These are phyloP conservation scores for Ustilago bromivora DNA, from an alignment of 1,284 basidiomycete genomes.

Conservation along the genomic window DNA sequence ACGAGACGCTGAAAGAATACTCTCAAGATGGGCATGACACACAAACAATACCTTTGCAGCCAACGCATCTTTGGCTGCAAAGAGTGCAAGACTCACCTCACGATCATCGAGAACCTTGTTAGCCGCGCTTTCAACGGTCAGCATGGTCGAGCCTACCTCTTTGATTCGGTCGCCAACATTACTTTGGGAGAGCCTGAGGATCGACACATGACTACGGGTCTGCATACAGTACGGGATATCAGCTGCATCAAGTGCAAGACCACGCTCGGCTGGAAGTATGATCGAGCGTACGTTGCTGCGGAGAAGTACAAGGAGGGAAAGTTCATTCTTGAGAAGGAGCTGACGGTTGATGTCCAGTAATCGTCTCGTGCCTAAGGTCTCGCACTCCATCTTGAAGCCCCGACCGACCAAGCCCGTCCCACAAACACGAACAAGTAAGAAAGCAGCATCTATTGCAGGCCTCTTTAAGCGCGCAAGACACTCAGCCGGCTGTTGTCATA, in stretches of 20 bases:
- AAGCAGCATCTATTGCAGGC: too few relatives aligned
- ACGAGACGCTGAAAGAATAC: background rate
- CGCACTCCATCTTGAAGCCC: background rate
- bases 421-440: too few relatives aligned
- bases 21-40: constrained; percentile 82
- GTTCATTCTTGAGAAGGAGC: constrained; percentile 87
- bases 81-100: constrained; percentile 90
- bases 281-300: constrained; percentile 84
- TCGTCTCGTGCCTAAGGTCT: background rate
- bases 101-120: constrained; percentile 90
- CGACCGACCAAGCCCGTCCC: background rate
- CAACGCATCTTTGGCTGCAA: constrained; percentile 87
- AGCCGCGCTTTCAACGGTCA: constrained; percentile 80
- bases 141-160: constrained; percentile 92
- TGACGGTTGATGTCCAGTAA: constrained; percentile 56
- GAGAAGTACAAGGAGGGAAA: constrained; percentile 99
- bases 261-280: constrained; percentile 97
- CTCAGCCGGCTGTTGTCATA: too few relatives aligned
- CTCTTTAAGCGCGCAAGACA: too few relatives aligned
- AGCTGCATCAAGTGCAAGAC: constrained; percentile 88
- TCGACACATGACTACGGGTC: constrained; percentile 94
- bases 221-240: constrained; percentile 95
- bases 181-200: constrained; percentile 87
- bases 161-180: constrained; percentile 90
- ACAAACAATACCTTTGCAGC: constrained; percentile 87